Evolutionary conservation across 148 eudicot species (phyloP).

Genomic region (Linanthus parryae): DNA sequence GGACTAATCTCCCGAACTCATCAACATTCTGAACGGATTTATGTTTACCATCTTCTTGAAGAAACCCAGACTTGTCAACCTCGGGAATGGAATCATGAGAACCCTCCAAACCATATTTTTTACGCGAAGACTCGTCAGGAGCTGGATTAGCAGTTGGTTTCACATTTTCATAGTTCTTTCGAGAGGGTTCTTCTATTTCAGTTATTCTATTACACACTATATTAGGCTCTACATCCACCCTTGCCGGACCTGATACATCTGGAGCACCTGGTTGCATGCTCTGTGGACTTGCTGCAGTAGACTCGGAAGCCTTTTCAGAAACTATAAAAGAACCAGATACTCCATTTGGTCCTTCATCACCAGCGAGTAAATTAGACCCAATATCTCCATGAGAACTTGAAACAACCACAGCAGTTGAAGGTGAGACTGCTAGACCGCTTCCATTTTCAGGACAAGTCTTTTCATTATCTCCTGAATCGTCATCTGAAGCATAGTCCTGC

Average conservation of each 20-base stretch:
- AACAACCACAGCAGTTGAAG: conserved; percentile 15
- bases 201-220: conserved; percentile 6
- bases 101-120: conserved; percentile 20
- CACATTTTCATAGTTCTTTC: conserved; percentile 19
- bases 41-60: conserved; percentile 26
- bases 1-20: conserved; percentile 84
- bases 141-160: conserved; percentile 16
- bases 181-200: conserved; percentile 14
- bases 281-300: conserved; percentile 12
- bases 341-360: conserved; percentile 16
- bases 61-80: conserved; percentile 15
- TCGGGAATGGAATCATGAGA: conserved; percentile 19
- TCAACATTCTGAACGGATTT: conserved; percentile 44
- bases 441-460: conserved; percentile 28
- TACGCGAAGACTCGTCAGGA: conserved; percentile 12
- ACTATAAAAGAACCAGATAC: conserved; percentile 16
- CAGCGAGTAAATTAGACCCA: conserved; percentile 5
- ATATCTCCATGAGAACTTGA: conserved; percentile 17
- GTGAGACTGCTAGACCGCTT: conserved; percentile 23
- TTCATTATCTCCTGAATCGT: conserved; percentile 39
- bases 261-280: conserved; percentile 15
- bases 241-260: no score
- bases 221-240: conserved; percentile 11
- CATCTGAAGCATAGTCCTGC: conserved; percentile 71
- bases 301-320: conserved; percentile 11